Conservation (phyloP, 1,284 basidiomycete genomes). For the Naganishia albida region DNA sequence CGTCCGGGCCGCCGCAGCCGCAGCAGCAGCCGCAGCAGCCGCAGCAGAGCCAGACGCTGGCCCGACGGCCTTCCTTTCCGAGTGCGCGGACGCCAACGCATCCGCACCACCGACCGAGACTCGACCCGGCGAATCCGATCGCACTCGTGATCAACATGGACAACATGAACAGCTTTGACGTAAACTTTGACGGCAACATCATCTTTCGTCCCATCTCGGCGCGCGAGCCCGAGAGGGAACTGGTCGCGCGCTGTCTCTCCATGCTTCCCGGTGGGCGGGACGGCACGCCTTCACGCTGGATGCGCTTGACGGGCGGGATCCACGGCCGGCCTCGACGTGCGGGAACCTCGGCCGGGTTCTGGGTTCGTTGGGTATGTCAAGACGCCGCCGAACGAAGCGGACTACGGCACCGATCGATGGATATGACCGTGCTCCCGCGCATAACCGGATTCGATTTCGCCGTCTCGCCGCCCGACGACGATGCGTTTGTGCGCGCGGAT, state of each 20-base stretch:
- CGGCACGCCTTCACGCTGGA: slow-evolving; percentile 33
- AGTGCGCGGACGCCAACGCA: slow-evolving; percentile 11
- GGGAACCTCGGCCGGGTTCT: slow-evolving; percentile 24
- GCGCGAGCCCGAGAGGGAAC: slow-evolving; percentile 25
- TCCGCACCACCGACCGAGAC: slow-evolving; percentile 29
- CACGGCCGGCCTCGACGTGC: slow-evolving; percentile 25
- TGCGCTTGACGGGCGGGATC: slow-evolving; percentile 27
- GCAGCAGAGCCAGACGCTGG: neutral
- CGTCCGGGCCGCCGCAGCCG: neutral
- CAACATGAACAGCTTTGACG: slow-evolving; percentile 34
- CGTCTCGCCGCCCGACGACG: slow-evolving; percentile 30
- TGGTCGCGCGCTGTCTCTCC: slow-evolving; percentile 32
- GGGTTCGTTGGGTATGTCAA: slow-evolving; percentile 33
- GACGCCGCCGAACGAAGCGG: neutral
- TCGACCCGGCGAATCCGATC: slow-evolving; percentile 25
- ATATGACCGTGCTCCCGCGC: slow-evolving; percentile 17
- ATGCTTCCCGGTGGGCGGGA: slow-evolving; percentile 35
- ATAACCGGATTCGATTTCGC: slow-evolving; percentile 32
- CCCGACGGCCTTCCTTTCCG: slow-evolving; percentile 29
- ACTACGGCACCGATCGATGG: slow-evolving; percentile 18
- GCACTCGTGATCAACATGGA: slow-evolving; percentile 34
- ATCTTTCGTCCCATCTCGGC: slow-evolving; percentile 31
- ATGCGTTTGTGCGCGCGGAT: slow-evolving; percentile 30
- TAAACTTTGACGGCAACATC: slow-evolving; percentile 33
- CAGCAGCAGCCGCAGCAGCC: neutral